These are phyloP conservation scores for Rhodotorula mucilaginosa DNA, from an alignment of 1,284 basidiomycete genomes.

Conservation along the genomic window DNA sequence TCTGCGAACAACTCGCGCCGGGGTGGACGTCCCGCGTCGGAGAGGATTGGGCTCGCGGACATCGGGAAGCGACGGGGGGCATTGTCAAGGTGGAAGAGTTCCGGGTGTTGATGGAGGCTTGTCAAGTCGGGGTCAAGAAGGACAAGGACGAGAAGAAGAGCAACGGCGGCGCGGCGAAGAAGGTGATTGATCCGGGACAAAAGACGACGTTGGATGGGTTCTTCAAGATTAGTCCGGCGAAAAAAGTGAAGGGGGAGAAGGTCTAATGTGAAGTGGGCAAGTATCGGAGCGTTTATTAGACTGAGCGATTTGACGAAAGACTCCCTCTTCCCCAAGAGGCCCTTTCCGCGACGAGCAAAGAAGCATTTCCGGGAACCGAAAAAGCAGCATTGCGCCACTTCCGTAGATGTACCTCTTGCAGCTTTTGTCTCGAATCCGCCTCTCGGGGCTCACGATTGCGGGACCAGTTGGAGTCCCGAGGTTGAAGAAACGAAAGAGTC, in stretches of 20 bases:
- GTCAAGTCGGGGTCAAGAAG: slow-evolving; percentile 28
- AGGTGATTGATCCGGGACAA: slow-evolving; percentile 22
- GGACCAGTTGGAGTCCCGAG: too few relatives aligned
- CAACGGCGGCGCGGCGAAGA: neutral
- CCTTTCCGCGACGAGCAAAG: too few relatives aligned
- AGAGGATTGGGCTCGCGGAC: slow-evolving; percentile 50
- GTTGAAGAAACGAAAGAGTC: too few relatives aligned
- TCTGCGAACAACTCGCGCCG: slow-evolving; percentile 44
- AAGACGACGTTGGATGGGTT: slow-evolving; percentile 26
- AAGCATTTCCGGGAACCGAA: too few relatives aligned
- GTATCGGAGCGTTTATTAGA: neutral
- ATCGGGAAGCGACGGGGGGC: slow-evolving; percentile 51
- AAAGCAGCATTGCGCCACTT: too few relatives aligned
- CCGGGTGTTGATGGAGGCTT: slow-evolving; percentile 15
- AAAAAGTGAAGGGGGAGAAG: neutral
- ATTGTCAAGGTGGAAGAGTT: slow-evolving; percentile 46
- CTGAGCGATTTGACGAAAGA: too few relatives aligned
- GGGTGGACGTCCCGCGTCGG: slow-evolving; percentile 47
- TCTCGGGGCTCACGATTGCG: too few relatives aligned
- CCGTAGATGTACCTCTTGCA: too few relatives aligned
- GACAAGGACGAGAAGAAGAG: neutral
- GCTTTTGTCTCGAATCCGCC: too few relatives aligned
- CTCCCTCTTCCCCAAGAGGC: too few relatives aligned
- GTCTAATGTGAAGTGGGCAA: neutral
- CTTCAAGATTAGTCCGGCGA: slow-evolving; percentile 7